These are phyloP conservation scores for Cydonia oblonga DNA, from an alignment of 331 rosid genomes.

Conservation along the genomic window DNA sequence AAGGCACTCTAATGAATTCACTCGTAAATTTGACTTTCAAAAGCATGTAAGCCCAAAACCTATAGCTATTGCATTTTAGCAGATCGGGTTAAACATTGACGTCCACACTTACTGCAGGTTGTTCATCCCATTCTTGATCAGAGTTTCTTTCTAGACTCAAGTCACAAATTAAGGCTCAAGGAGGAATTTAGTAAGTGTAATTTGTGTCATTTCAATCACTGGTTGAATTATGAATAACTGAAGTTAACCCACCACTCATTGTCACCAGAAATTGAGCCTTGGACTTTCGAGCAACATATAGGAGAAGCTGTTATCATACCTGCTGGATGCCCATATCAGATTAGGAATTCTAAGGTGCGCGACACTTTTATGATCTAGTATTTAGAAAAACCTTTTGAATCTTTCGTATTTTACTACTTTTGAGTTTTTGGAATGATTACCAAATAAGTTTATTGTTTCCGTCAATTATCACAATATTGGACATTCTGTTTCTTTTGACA, in stretches of 20 bases:
- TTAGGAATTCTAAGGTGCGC: conserved; percentile 66
- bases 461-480: neutral
- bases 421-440: neutral
- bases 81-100: conserved; percentile 11
- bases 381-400: neutral
- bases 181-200: conserved; percentile 69
- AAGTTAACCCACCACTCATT: conserved; percentile 11
- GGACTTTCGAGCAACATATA: conserved; percentile 83
- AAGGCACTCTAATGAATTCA: conserved; percentile 49
- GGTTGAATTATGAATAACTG: conserved; percentile 7
- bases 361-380: neutral
- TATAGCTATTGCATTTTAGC: neutral
- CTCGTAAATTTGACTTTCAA: conserved; percentile 25
- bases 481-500: neutral
- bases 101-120: conserved; percentile 39
- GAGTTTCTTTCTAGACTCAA: conserved; percentile 57
- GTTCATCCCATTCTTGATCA: conserved; percentile 88
- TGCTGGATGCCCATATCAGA: conserved; percentile 97
- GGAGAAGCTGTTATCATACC: conserved; percentile 99
- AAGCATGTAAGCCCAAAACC: conserved; percentile 41
- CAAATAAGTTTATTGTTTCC: neutral
- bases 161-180: conserved; percentile 76
- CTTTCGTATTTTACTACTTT: neutral
- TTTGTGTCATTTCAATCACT: conserved; percentile 1
- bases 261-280: conserved; percentile 80